phyloP scores from a whole-genome alignment of 75 land plant species.

The Selaginella moellendorffii region DNA sequence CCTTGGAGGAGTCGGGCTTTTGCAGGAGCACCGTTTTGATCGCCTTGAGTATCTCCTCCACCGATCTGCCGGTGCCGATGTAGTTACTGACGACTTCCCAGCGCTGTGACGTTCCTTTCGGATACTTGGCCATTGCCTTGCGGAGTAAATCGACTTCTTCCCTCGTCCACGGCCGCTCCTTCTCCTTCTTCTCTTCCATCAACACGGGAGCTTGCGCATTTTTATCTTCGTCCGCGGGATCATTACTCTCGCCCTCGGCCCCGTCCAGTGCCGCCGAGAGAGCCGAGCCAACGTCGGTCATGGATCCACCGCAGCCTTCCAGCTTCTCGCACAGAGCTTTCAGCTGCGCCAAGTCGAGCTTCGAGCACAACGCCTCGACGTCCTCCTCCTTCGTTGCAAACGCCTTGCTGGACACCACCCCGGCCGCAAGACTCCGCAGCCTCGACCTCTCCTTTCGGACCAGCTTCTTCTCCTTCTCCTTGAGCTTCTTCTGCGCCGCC shows the following conservation, averaged over 20 bases:
- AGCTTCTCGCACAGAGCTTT: slow-evolving; percentile 48
- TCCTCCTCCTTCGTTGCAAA: slow-evolving; percentile 51
- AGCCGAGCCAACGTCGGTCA: not conserved
- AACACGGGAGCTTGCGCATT: slow-evolving; percentile 35
- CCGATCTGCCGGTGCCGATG: slow-evolving; percentile 81
- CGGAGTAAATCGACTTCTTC: slow-evolving; percentile 83
- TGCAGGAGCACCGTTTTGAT: slow-evolving; percentile 88
- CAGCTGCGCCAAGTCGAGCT: slow-evolving; percentile 40
- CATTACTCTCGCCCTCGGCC: slow-evolving; percentile 1
- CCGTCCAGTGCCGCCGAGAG: not conserved
- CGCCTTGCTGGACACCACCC: slow-evolving; percentile 26
- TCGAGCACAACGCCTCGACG: slow-evolving; percentile 54
- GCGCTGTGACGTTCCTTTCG: slow-evolving; percentile 89
- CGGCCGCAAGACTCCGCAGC: slow-evolving; percentile 40
- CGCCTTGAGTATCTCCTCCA: slow-evolving; percentile 90
- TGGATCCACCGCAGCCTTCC: slow-evolving; percentile 28
- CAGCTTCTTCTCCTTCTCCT: slow-evolving; percentile 89
- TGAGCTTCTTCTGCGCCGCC: slow-evolving; percentile 56
- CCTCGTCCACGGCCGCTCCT: slow-evolving; percentile 72
- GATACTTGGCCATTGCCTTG: slow-evolving; percentile 79
- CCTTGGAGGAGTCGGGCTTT: slow-evolving; percentile 75
- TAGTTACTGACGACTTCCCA: slow-evolving; percentile 93
- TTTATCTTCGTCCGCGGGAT: slow-evolving; percentile 7
- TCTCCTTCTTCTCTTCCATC: slow-evolving; percentile 60
- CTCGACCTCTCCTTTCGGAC: slow-evolving; percentile 73